A percentile compares a stretch with the other conserved stretches of the same genome.
phyloP scores from a whole-genome alignment of 2,329 filamentous ascomycete species.

The Ceratocystis eucalypticola region DNA sequence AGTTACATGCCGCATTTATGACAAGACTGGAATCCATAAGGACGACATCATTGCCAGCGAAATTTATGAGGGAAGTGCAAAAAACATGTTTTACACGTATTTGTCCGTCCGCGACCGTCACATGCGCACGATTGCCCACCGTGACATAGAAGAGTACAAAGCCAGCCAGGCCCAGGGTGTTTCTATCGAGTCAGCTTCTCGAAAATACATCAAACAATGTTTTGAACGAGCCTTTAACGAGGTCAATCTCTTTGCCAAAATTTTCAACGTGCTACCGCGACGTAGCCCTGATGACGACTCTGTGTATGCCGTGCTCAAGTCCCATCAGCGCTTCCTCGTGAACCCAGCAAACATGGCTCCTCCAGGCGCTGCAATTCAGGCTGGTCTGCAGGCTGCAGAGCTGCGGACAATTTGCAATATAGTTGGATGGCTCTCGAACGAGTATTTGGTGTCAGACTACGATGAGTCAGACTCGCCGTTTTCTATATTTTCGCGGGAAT shows the following conservation, averaged over 20 bases:
- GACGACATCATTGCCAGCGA: conserved; percentile 33
- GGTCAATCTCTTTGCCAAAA: conserved; percentile 37
- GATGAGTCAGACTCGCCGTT: conserved; percentile 45
- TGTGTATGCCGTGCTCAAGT: conserved; percentile 38
- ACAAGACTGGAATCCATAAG: conserved; percentile 36
- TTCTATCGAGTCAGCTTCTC: conserved; percentile 40
- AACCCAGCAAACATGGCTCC: conserved; percentile 43
- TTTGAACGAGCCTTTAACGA: conserved; percentile 47
- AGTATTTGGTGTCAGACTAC: conserved; percentile 42
- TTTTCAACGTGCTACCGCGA: conserved; percentile 43
- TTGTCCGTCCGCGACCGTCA: conserved; percentile 40
- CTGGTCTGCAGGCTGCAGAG: conserved; percentile 34
- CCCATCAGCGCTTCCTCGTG: conserved; percentile 37
- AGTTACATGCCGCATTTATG: conserved; percentile 39
- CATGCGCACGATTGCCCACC: conserved; percentile 38
- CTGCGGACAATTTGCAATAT: conserved; percentile 41
- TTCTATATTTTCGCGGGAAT: conserved; percentile 40
- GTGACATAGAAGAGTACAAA: conserved; percentile 41
- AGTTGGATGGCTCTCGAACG: conserved; percentile 44
- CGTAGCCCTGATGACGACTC: conserved; percentile 38
- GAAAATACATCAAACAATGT: conserved; percentile 46
- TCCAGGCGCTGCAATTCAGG: conserved; percentile 37
- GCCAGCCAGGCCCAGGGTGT: conserved; percentile 35
- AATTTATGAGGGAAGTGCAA: conserved; percentile 41
- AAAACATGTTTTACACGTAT: conserved; percentile 42